Evolutionary conservation across 2,329 filamentous ascomycete genomes (phyloP).

Genomic region (Colletotrichum cuscutae): DNA sequence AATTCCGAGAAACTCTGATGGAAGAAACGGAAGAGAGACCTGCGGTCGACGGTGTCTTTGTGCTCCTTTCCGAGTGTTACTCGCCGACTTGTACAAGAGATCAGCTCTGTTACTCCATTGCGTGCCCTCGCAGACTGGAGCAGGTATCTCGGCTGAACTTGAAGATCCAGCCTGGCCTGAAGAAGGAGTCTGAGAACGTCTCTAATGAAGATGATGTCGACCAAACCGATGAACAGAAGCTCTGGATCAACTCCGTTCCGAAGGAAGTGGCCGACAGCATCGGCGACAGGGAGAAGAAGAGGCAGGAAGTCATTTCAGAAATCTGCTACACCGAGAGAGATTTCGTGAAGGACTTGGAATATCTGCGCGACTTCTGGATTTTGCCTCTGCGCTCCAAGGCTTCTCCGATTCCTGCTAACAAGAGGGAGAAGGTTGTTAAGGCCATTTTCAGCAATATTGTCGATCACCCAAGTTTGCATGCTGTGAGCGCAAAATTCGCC

Average conservation of each 20-base stretch:
- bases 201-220: constrained; percentile 83
- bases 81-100: constrained; percentile 97
- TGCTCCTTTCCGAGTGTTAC: constrained; percentile 95
- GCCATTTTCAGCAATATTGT: constrained; percentile 97
- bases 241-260: constrained; percentile 99
- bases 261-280: constrained; percentile 94
- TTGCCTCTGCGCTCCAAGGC: constrained; percentile 83
- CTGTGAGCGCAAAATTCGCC: constrained; percentile 88
- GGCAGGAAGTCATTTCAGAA: constrained; percentile 97
- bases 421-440: constrained; percentile 89
- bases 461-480: constrained; percentile 83
- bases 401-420: constrained; percentile 89
- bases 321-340: constrained; percentile 99
- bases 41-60: constrained; percentile 93
- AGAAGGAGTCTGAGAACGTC: constrained; percentile 66
- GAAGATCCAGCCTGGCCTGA: constrained; percentile 89
- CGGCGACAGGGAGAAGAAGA: constrained; percentile 92
- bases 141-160: constrained; percentile 95
- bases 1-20: constrained; percentile 92
- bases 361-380: constrained; percentile 98
- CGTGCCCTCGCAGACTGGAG: constrained; percentile 91
- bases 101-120: constrained; percentile 97
- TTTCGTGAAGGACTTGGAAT: constrained; percentile 98
- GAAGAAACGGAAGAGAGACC: constrained; percentile 80
- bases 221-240: constrained; percentile 93